Evolutionary conservation across 139 green algal species (phyloP).

Genomic region (Closterium sp.): DNA sequence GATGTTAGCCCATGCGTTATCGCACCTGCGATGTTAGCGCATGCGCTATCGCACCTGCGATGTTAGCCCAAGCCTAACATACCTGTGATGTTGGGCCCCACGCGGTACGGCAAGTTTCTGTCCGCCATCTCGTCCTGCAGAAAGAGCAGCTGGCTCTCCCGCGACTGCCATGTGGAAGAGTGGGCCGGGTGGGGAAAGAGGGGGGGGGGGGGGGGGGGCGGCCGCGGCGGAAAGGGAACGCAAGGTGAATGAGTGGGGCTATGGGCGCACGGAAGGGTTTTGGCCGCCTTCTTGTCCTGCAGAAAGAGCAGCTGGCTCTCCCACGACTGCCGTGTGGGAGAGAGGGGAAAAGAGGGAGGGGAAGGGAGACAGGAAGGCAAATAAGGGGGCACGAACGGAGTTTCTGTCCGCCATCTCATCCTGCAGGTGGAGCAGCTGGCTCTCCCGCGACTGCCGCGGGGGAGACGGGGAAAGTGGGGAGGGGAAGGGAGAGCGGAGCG

Average conservation of each 20-base stretch:
- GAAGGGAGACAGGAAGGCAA: neutral
- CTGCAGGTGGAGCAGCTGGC: neutral
- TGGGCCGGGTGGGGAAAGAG: neutral
- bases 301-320: neutral
- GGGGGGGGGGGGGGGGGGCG: too few species aligned
- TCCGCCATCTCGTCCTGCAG: neutral
- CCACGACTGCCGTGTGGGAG: neutral
- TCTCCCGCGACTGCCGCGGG: neutral
- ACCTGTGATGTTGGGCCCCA: neutral
- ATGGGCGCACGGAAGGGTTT: neutral
- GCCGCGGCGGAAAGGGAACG: neutral
- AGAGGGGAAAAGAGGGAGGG: neutral
- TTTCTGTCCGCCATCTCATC: neutral
- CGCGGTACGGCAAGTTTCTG: neutral
- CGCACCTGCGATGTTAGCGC: too few species aligned
- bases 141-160: neutral
- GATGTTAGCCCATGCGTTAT: too few species aligned
- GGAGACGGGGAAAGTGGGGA: neutral
- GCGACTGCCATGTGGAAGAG: neutral
- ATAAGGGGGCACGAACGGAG: neutral
- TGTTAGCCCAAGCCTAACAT: too few species aligned
- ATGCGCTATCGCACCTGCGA: too few species aligned
- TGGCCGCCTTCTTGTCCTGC: neutral
- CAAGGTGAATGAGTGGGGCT: too few species aligned
- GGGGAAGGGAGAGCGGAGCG: too few species aligned